Base-by-base conservation (phyloP, 1,284 basidiomycete species). In the Amylostereum areolatum region DNA sequence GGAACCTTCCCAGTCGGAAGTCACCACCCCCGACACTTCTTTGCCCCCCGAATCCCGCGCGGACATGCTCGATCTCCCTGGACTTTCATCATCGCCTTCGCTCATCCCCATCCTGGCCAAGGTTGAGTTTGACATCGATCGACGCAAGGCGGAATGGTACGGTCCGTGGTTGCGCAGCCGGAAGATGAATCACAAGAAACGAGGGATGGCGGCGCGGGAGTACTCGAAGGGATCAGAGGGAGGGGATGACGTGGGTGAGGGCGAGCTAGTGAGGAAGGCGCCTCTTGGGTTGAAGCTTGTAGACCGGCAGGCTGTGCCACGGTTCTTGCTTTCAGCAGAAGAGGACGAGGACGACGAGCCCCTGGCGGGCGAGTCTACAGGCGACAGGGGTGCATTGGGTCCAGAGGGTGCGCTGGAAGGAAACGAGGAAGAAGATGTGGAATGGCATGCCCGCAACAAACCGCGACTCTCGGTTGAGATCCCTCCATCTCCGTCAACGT, bases 61-160 rank as follows among this genome's bases (percentile, higher is more conserved):
- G 30, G 71, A 75, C 45, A 72, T 74, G 32, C 65, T 85, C 46
- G 73, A 81, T 50, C 71, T 87, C n/a, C 81, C 83, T 12, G 85
- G 86, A 5, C 68, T 89, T 43, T 63, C 66, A 51, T 80, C 81
- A 12, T 18, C 18, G 18, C 63, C 75, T 45, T 79, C 84, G 29
- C 66, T 88, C 40, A 80, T 90, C 46, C 88, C 88, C 10, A 83
- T 93, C 51, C 74, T 93, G 30, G 91, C 90, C 46, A 92, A 91
- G 67, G 80, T 93, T 18, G 90, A 93, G 64, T 92, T 93, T 57
- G 89, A 92, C 60, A 86, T 93, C 56, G 89, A 92, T 62, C 72
- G 72, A 42, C 70, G 75, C 45, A 83, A 75, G 56, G 88, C 86
- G 8, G 69, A 71, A n/a, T 93, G 91, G 90, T 93, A 85, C 57